These are phyloP conservation scores for Penicillium sp. DNA, from an alignment of 2,329 filamentous ascomycete genomes.

Conservation along the genomic window DNA sequence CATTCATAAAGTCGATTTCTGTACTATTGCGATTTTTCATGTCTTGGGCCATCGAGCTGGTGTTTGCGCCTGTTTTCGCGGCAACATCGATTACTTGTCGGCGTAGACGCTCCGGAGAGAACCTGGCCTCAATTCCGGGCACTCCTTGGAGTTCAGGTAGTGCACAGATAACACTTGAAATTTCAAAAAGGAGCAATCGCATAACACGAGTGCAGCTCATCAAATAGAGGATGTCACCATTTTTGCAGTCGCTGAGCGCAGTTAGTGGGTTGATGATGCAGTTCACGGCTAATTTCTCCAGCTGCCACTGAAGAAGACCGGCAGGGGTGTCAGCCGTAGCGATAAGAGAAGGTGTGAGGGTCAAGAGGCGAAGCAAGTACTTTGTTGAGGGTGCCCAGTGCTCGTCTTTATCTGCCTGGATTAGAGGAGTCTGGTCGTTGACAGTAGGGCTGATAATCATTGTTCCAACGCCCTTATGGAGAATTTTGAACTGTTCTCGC, in stretches of 20 bases:
- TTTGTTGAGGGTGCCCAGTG: conserved; percentile 44
- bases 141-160: conserved; percentile 70
- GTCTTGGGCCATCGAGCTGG: conserved; percentile 66
- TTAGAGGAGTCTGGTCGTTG: conserved; percentile 14
- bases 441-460: conserved; percentile 56
- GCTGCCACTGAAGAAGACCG: conserved; percentile 67
- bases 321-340: conserved; percentile 58
- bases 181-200: conserved; percentile 69
- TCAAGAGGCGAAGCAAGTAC: conserved; percentile 65
- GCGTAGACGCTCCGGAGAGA: conserved; percentile 60
- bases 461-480: conserved; percentile 59
- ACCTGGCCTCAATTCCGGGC: conserved; percentile 59
- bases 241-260: conserved; percentile 71
- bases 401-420: conserved; percentile 24
- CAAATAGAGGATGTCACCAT: conserved; percentile 68
- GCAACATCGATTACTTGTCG: conserved; percentile 57
- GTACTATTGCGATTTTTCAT: conserved; percentile 61
- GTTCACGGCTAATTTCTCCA: conserved; percentile 74
- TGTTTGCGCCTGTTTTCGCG: conserved; percentile 30
- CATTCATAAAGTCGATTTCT: conserved; percentile 82
- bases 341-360: conserved; percentile 60
- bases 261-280: conserved; percentile 78
- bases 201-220: conserved; percentile 63
- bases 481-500: conserved; percentile 50
- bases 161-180: conserved; percentile 65